Conservation (phyloP, 1,284 basidiomycete genomes). For the Pseudozyma thailandica region DNA sequence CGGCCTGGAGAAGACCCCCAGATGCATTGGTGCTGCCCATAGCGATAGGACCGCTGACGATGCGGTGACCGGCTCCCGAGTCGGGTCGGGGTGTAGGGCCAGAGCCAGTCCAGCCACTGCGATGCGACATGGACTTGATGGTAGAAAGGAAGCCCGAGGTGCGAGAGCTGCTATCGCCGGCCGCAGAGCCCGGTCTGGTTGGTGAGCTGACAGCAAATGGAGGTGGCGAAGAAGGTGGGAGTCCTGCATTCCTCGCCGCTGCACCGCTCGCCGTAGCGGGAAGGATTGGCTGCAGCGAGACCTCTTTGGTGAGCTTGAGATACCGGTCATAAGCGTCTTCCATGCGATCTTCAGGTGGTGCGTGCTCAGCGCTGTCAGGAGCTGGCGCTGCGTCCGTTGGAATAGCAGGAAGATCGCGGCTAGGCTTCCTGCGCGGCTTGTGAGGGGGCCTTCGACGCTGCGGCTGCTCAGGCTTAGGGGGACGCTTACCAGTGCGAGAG, state of each 20-base stretch:
- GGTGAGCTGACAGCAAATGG: slow-evolving; percentile 23
- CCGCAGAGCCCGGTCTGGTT: slow-evolving; percentile 16
- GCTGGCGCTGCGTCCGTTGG: slow-evolving; percentile 3
- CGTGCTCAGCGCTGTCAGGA: neutral
- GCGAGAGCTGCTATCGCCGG: slow-evolving; percentile 20
- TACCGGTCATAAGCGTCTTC: slow-evolving; percentile 90
- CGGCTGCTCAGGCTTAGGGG: slow-evolving; percentile 47
- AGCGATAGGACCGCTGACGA: slow-evolving; percentile 43
- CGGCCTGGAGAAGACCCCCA: slow-evolving; percentile 11
- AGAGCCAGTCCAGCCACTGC: slow-evolving; percentile 24
- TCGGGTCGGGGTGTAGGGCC: slow-evolving; percentile 5
- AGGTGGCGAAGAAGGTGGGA: slow-evolving; percentile 21
- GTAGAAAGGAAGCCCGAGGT: slow-evolving; percentile 60
- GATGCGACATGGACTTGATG: slow-evolving; percentile 56
- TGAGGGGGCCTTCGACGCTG: slow-evolving; percentile 39
- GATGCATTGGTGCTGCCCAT: slow-evolving; percentile 15
- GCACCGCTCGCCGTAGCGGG: slow-evolving; percentile 26
- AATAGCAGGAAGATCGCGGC: slow-evolving; percentile 48
- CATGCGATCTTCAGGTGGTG: slow-evolving; percentile 69
- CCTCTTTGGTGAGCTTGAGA: slow-evolving; percentile 71
- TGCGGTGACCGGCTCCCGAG: slow-evolving; percentile 14
- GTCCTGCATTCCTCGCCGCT: slow-evolving; percentile 6
- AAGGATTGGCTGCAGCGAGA: slow-evolving; percentile 43
- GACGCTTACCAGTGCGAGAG: slow-evolving; percentile 30
- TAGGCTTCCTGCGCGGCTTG: slow-evolving; percentile 31